Evolutionary conservation across 177 flowering plant species (phyloP).

Genomic region (Vitis hybrid): DNA sequence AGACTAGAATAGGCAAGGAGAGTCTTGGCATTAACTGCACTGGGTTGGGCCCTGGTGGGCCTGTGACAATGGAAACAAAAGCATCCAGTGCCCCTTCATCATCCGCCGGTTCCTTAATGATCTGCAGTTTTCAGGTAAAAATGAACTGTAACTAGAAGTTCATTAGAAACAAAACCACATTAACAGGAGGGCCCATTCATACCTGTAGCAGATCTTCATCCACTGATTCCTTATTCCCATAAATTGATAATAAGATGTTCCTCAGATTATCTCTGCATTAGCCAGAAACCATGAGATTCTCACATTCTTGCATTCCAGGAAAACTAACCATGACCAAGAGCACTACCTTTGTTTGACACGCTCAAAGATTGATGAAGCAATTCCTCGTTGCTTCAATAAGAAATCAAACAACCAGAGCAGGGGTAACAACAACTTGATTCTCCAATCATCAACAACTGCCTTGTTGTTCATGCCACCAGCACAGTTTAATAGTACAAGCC

Average conservation of each 20-base stretch:
- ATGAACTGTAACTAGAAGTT: too few relatives aligned
- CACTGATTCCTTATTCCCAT: slow-evolving; percentile 80
- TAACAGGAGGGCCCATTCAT: slow-evolving; percentile 6
- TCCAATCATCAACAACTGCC: slow-evolving; percentile 97
- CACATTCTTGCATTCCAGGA: background rate
- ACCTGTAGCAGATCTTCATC: slow-evolving; percentile 93
- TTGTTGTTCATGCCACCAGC: slow-evolving; percentile 99
- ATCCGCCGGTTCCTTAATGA: slow-evolving; percentile 70
- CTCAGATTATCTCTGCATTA: slow-evolving; percentile 63
- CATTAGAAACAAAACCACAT: background rate
- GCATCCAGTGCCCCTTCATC: slow-evolving; percentile 90
- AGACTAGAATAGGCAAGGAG: slow-evolving; percentile 56
- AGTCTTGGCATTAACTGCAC: slow-evolving; percentile 66
- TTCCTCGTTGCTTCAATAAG: slow-evolving; percentile 62
- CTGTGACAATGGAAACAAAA: slow-evolving; percentile 89
- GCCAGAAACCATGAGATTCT: slow-evolving; percentile 1
- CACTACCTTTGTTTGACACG: slow-evolving; percentile 69
- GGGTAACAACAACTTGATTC: slow-evolving; percentile 81
- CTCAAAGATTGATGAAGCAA: slow-evolving; percentile 73
- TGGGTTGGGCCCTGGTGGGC: slow-evolving; percentile 97
- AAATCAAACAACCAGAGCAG: slow-evolving; percentile 80
- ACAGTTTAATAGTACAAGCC: slow-evolving; percentile 83
- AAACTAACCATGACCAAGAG: background rate
- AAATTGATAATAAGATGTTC: slow-evolving; percentile 67
- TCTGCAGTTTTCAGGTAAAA: slow-evolving; percentile 40